Base-by-base conservation (phyloP, 2,329 filamentous ascomycete species). In the Talaromyces albobiverticillius region DNA sequence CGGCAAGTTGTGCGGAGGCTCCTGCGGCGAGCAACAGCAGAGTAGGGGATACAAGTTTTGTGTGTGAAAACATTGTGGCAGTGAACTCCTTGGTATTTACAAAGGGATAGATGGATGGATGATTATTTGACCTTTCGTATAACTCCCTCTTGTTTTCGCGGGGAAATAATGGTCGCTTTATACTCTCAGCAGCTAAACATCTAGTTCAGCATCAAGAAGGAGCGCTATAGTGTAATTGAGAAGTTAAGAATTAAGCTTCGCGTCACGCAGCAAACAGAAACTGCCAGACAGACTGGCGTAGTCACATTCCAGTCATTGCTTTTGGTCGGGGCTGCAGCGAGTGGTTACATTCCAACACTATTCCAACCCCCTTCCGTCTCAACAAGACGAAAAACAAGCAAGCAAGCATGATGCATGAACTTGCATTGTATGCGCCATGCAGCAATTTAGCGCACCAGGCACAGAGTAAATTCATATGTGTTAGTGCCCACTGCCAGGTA, bases 331-430 rank as follows among this genome's bases (percentile, higher is more conserved):
- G 18, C 25, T 29, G 36, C 38, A 16, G 31, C 18, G 26, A 41
- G 47, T 31, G 47, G 38, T 50, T 50, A 50, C 47, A 50, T 50
- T 50, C 47, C 47, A 50, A 41, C 16, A 50, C 25, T 50, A 41
- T 41, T 31, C 8, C 25, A 25, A 41, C 25, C 25, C 34, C 23
- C 32, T 50, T 41, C 11, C 16, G 36, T 41, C 16, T 50, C 23
- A 50, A 25, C 20, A 13, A 23, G 20, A 10, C 4, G 20, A 29
- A 10, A 9, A 22, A 31, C 11, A n/a, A n/a, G n/a, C n/a, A n/a
- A 18, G 9, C 25, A 25, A 40, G 46, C 29, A 40, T n/a, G 16
- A 20, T 31, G 25, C 25, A 50, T 13, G 18, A 23, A 40, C n/a
- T 31, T 32, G 13, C 32, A 31, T 16, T 16, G 10, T 9, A n/a